Base-by-base conservation (phyloP, 345 rosid species). In the Bruguiera gymnorhiza region DNA sequence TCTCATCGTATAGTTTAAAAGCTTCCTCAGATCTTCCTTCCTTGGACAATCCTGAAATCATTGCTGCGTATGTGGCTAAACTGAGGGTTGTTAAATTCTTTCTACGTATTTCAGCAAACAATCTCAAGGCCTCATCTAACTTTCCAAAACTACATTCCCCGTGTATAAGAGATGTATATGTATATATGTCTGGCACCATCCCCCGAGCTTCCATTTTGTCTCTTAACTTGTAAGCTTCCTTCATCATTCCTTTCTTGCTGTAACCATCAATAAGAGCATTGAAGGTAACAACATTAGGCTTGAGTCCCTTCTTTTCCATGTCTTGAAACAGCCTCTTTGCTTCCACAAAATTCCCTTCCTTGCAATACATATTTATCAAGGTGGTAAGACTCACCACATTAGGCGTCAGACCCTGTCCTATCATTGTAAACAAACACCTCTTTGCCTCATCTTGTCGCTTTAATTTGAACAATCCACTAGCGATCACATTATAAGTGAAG, bases 21-120 rank as follows among this genome's bases (percentile, higher is more conserved):
- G 97, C 96, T 75, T 91, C 96, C 36, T 88, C 86, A 3, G 98
- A 87, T 73, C 91, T 86, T 60, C 90, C 98, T 31, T 71, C 82
- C 82, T 85, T 89, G 24, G 89, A 88, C 79, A 94, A 80, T 53
- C 80, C 89, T 84, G 86, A 84, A 58, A 94, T 89, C 63, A 91
- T 75, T 60, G 85, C 84, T 0, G 92, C 80, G 78, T 89, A 94
- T 18, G 90, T 81, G 66, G 75, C 86, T 60, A 76, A 53, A 75
- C 77, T 77, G 68, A 82, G 83, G 32, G 75, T 70, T 36, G 75
- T 70, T 57, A 88, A 65, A 59, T 95, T 88, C 76, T 74, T 85
- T 16, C 26, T 67, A 43, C 77, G 63, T 87, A 87, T 85, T 83
- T 86, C 86, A 31, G 70, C 69, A 63, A 88, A 86, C 31, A 91